A percentile compares a stretch with the other conserved stretches of the same genome.
Conservation (phyloP, 2,329 filamentous ascomycete species). For the Onygena corvina region DNA sequence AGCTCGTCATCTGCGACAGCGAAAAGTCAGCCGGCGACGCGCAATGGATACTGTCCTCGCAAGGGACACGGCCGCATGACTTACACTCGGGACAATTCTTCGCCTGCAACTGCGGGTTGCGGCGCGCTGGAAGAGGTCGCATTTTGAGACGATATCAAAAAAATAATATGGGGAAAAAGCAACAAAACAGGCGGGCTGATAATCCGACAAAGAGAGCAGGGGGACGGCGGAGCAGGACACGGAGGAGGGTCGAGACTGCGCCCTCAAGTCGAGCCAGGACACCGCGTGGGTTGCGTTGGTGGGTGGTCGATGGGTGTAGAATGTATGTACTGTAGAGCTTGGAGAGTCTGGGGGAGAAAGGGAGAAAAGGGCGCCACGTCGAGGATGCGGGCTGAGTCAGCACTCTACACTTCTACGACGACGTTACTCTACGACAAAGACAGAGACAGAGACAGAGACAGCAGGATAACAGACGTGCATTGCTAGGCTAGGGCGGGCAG, state of each 20-base stretch:
- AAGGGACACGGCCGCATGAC: conserved; percentile 17
- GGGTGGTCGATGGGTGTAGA: no score
- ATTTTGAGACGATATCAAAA: conserved; percentile 23
- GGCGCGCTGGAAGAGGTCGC: conserved; percentile 36
- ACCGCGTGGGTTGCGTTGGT: not conserved
- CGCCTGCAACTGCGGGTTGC: conserved; percentile 36
- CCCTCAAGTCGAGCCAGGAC: not conserved
- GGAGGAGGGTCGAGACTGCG: not conserved
- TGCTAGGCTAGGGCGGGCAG: not conserved
- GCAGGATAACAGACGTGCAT: not conserved
- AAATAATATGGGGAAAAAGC: not conserved
- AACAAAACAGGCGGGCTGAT: not conserved
- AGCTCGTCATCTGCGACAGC: conserved; percentile 56
- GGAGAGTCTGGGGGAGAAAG: not conserved
- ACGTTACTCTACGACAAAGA: not conserved
- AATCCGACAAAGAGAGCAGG: not conserved
- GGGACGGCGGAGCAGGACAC: not conserved
- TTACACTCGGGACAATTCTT: conserved; percentile 36
- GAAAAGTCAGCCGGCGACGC: not conserved
- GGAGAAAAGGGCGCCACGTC: not conserved
- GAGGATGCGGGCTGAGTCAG: not conserved
- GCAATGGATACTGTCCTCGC: not conserved
- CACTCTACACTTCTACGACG: not conserved
- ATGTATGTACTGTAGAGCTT: no score
- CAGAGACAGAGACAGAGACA: not conserved